Base-by-base conservation (phyloP, 2,329 filamentous ascomycete genomes). In the Phoma herbarum region DNA sequence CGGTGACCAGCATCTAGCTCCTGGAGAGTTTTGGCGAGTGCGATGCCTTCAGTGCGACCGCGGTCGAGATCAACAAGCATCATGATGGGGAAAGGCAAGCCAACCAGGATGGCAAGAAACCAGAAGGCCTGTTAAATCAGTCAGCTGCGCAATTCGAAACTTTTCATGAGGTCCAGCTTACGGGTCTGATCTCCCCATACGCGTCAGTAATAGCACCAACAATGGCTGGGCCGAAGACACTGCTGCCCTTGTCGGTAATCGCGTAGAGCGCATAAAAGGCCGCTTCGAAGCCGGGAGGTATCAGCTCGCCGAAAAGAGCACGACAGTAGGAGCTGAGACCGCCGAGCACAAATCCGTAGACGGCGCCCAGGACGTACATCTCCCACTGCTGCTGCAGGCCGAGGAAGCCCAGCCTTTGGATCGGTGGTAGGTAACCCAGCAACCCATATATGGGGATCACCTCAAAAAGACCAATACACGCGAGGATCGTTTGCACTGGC, bases 241-340 rank as follows among this genome's bases (percentile, higher is more conserved):
- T 96, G 22, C 91, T 95, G 1, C 94, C 93, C 77, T 99, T 99
- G 76, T 99, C 95, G 1, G 95, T 98, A 63, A 98, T 97, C 33
- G 95, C 95, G 74, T 98, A 99, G 1, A 99, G 83, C 0, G 94
- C 93, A 74, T 96, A 99, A 74, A 99, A 99, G 0, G 94, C 93
- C 0, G 95, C 93, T 78, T 99, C 95, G 28, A 90, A 96, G 4
- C 95, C 95, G 0, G 92, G 92, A 1, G 95, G 95, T 54, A 99
- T 96, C 56, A 99, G 84, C 76, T 98, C 93, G 37, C 93, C 93
- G 73, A 92, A 99, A 4, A 99, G 83, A 60, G 91, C 93, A 41
- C 95, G 89, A 74, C 95, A 98, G 77, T 98, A 97, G 23, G 90
- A 90, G 57, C 91, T 92, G 39, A 99, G 80, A 0, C 95, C 95